Conservation (phyloP, 2,329 filamentous ascomycete species). For the Cadophora malorum region DNA sequence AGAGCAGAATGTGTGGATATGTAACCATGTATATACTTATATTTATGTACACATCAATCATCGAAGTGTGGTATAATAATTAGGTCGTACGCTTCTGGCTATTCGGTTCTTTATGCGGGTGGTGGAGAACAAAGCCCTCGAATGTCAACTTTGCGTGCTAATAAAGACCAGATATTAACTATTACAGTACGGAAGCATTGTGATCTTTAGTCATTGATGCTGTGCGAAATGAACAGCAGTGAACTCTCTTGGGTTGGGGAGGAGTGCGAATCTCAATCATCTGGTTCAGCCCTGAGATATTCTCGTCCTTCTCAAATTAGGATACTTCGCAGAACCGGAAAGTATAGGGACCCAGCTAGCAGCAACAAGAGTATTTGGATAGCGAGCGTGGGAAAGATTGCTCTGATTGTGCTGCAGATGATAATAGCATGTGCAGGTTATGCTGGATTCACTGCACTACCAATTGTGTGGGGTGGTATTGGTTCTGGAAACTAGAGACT, state of each 20-base stretch:
- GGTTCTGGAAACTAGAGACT: not conserved
- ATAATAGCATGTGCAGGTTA: not conserved
- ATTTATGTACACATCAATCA: not conserved
- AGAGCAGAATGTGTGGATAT: not conserved
- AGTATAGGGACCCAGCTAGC: not conserved
- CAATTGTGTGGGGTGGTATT: not conserved
- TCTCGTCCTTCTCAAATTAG: not conserved
- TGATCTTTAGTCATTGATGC: no score
- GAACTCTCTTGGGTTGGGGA: conserved; percentile 3
- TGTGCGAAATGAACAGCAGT: not conserved
- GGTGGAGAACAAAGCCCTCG: conserved; percentile 12
- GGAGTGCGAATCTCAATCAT: not conserved
- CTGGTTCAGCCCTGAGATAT: not conserved
- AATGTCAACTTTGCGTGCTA: not conserved
- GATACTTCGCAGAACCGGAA: not conserved
- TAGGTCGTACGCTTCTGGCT: not conserved
- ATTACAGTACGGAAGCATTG: no score
- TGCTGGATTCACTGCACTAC: not conserved
- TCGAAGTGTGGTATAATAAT: not conserved
- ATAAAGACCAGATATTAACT: conserved; percentile 3
- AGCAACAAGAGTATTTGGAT: not conserved
- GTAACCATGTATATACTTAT: not conserved
- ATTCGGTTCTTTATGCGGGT: conserved; percentile 1
- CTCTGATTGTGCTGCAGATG: not conserved
- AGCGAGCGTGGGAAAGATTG: not conserved